These are phyloP conservation scores for Sphaerulina musiva DNA, from an alignment of 2,329 filamentous ascomycete species.

Conservation along the genomic window DNA sequence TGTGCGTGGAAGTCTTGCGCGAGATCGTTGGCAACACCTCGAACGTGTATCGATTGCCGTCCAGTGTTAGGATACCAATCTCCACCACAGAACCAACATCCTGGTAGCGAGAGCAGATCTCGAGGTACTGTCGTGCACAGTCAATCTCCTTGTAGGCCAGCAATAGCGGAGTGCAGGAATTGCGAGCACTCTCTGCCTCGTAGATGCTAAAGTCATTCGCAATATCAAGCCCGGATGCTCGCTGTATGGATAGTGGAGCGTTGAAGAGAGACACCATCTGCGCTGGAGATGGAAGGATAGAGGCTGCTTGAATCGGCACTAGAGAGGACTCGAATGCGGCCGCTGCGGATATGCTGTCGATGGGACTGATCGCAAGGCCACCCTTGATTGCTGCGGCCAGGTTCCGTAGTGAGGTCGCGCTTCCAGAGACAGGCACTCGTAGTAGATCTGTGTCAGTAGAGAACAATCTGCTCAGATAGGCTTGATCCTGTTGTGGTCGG, in stretches of 20 bases:
- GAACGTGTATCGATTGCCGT: background rate
- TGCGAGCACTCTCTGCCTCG: background rate
- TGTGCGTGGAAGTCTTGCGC: background rate
- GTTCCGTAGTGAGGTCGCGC: background rate
- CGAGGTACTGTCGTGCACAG: background rate
- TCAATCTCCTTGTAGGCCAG: background rate
- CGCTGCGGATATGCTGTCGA: background rate
- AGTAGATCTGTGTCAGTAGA: background rate
- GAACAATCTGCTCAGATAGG: background rate
- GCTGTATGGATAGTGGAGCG: background rate
- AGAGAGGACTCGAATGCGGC: background rate
- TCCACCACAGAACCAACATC: background rate
- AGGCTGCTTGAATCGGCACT: background rate
- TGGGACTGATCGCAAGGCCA: background rate
- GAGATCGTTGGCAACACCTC: background rate
- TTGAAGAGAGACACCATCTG: slow-evolving; percentile 1
- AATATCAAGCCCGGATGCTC: background rate
- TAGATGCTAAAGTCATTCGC: background rate
- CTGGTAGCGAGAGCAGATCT: background rate
- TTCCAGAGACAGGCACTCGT: background rate
- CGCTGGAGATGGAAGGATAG: background rate
- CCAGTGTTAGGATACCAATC: background rate
- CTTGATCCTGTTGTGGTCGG: background rate
- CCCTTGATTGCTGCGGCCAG: background rate
- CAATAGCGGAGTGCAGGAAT: background rate